Evolutionary conservation across 2,329 filamentous ascomycete species (phyloP), one percentile per base, ranked within the genome.

Genomic region (Rhynchosporium graminicola): DNA sequence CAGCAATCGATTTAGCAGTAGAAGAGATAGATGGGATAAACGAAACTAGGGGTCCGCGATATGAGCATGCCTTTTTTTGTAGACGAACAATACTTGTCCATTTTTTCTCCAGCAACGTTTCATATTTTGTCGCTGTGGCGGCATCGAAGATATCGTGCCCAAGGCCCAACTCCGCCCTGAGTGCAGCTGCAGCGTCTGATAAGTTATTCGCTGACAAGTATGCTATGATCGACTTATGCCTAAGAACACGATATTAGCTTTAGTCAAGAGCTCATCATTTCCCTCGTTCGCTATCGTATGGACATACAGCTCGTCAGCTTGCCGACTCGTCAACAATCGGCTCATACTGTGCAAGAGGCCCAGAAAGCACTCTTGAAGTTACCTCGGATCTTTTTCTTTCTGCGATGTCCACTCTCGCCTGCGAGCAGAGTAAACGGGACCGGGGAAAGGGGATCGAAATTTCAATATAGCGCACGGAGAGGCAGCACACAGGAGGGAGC

Each of bases 61-160:
- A 20, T 20, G 6, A 36, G 9, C 33, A 36, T 36, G 20, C 91
- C 89, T 96, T 97, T 78, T 97, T 97, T 78, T 98, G 94, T 76
- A 98, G 77, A 65, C 94, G 85, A 71, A 97, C 92, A 31, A 97
- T 89, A 71, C 91, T 95, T 20, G 93, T 98, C 94, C 94, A 98
- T 81, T 98, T 98, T 84, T 96, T 97, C 82, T 97, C 94, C 68
- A 98, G 78, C 42, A 98, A 78, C 1, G 90, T 90, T 77, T 97
- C 92, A 78, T 97, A 98, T 78, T 96, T 97, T 80, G 96, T 97
- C 57, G 88, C 83, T 28, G 91, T 96, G 20, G 84, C 83, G 65
- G 90, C 82, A 74, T 97, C 91, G 71, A 96, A 93, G 52, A 79
- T 78, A 47, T 57, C 54, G 3, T 79, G 81, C 57, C 86, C 83